Base-by-base conservation (phyloP, 345 rosid species). In the Camelina hispida region DNA sequence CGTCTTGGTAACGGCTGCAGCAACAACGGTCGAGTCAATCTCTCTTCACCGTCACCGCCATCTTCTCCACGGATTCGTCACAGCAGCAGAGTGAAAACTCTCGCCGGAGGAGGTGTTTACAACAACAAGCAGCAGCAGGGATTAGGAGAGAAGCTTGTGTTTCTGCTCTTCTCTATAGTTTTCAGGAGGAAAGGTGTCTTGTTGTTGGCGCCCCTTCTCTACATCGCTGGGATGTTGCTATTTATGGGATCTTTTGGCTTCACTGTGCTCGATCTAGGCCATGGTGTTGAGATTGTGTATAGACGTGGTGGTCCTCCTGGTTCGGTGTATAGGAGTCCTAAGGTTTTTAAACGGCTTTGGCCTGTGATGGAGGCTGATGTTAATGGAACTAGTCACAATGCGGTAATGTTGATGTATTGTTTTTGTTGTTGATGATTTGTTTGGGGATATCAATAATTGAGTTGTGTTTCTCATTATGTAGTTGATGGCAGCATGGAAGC, bases 171-270 rank as follows among this genome's bases (percentile, higher is more conserved):
- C 32, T 84, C 93, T 10, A 54, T 78, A n/a, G 93, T 88, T n/a
- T 90, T 94, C 43, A 86, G 82, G 72, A 78, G 92, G 55, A 84
- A 90, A 73, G 96, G 98, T 11, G 78, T 88, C 74, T 85, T 94
- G 38, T 72, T 94, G 65, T 87, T 91, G 23, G 98, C 96, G 68
- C 98, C 98, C 13, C 62, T 94, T 76, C 57, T 94, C 81, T 94
- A 94, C 63, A 88, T 94, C 72, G 78, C 85, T 2, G 93, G 93
- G 71, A 90, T 94, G 98, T 69, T 93, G 80, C 81, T 91, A 58
- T 91, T 80, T 55, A 94, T 94, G 98, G 93, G 98, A 9, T 88
- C 94, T 6, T 76, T 91, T 56, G 90, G 88, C 2, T 87, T 91
- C 60, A 95, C 90, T 48, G 91, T 89, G 28, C 87, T 82, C 46